A percentile compares a stretch with the other conserved stretches of the same genome.
These are phyloP conservation scores for Heterobasidion annosum DNA, from an alignment of 1,284 basidiomycete species.

Conservation along the genomic window DNA sequence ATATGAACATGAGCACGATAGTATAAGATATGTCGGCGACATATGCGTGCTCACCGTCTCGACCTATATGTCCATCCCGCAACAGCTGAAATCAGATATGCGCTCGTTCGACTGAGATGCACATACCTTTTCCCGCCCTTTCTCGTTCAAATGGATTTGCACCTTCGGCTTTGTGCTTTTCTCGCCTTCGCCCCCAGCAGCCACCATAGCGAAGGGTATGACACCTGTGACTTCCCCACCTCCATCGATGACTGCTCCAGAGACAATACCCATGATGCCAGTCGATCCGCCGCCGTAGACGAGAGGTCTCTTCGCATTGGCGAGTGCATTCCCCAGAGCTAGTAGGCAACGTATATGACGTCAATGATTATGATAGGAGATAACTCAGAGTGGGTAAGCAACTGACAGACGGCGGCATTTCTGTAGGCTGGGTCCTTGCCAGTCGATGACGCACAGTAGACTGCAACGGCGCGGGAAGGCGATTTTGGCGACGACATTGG, in stretches of 20 bases:
- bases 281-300: constrained; percentile 83
- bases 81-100: not conserved
- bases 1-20: too few species aligned
- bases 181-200: constrained; percentile 53
- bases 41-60: constrained; percentile 35
- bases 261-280: constrained; percentile 86
- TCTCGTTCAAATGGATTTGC: constrained; percentile 28
- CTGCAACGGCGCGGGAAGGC: constrained; percentile 41
- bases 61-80: constrained; percentile 24
- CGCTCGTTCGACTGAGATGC: not conserved
- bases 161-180: constrained; percentile 15
- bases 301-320: constrained; percentile 51
- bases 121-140: constrained; percentile 34
- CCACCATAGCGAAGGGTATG: constrained; percentile 69
- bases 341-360: constrained; percentile 1
- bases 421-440: constrained; percentile 56
- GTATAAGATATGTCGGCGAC: too few species aligned
- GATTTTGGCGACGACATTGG: not conserved
- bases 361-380: not conserved
- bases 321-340: constrained; percentile 74
- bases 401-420: constrained; percentile 58
- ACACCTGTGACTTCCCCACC: constrained; percentile 80
- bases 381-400: not conserved
- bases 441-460: constrained; percentile 72
- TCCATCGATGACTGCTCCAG: constrained; percentile 53